A percentile compares a stretch with the other conserved stretches of the same genome.
phyloP scores from a whole-genome alignment of 2,329 filamentous ascomycete species.

The Laburnicola sp. region DNA sequence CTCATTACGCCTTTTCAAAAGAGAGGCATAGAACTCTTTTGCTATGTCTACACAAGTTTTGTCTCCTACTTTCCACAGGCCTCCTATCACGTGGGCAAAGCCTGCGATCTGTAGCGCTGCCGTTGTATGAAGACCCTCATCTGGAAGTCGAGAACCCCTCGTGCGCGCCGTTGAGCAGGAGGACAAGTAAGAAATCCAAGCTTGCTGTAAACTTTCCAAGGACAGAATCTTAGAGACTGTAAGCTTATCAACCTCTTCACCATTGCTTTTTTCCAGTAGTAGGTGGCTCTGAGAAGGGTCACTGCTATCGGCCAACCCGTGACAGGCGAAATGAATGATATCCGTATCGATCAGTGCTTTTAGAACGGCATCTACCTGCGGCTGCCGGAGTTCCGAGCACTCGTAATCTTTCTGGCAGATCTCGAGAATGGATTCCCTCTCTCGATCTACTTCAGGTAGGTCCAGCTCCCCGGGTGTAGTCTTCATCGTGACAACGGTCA shows the following conservation, averaged over 20 bases:
- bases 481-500: too few species aligned
- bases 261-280: background rate
- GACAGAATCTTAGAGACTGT: background rate
- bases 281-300: background rate
- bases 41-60: background rate
- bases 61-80: conserved; percentile 1
- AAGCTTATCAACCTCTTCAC: background rate
- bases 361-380: too few species aligned
- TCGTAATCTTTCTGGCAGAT: too few species aligned
- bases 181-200: background rate
- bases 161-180: background rate
- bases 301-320: background rate
- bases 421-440: too few species aligned
- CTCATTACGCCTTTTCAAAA: background rate
- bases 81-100: background rate
- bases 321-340: conserved; percentile 4
- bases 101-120: background rate
- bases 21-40: background rate
- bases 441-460: too few species aligned
- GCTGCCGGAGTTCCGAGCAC: too few species aligned
- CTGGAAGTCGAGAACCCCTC: background rate
- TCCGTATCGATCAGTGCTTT: too few species aligned
- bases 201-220: background rate
- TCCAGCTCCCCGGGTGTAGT: too few species aligned
- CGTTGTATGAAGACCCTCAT: background rate